phyloP scores from a whole-genome alignment of 768 basidiomycete genomes.

The Leucosporidium creatinivorum region DNA sequence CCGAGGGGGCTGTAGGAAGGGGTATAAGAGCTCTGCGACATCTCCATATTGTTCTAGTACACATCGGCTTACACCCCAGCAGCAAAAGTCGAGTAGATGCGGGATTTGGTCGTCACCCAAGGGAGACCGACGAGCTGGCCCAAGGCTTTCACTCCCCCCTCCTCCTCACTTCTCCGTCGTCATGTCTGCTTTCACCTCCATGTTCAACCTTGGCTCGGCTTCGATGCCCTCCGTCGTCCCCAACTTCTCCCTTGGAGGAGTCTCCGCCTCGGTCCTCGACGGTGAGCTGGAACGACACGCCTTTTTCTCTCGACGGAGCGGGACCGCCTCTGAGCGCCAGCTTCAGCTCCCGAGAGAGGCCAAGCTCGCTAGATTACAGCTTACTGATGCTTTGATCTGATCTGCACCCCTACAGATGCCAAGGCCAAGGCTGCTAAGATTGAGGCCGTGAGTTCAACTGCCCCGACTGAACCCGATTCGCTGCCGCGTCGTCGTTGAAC shows the following conservation, averaged over 20 bases:
- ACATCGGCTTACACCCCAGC: no score
- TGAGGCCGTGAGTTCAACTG: no score
- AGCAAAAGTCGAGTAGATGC: no score
- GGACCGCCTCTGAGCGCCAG: no score
- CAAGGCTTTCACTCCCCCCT: neutral
- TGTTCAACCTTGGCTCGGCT: slow-evolving; percentile 40
- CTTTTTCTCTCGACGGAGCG: neutral
- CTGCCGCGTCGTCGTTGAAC: no score
- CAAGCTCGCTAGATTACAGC: neutral
- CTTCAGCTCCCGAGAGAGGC: neutral
- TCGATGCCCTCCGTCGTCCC: slow-evolving; percentile 47
- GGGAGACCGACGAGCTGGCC: no score
- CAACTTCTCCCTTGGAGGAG: slow-evolving; percentile 51
- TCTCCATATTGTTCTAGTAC: no score
- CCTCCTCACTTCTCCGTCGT: slow-evolving; percentile 13
- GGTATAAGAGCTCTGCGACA: no score
- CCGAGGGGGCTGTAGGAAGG: no score
- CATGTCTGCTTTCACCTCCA: slow-evolving; percentile 36
- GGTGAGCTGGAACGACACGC: slow-evolving; percentile 46
- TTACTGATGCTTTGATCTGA: no score
- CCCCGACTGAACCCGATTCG: no score
- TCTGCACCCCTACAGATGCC: slow-evolving; percentile 19
- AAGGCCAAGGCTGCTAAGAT: slow-evolving; percentile 23
- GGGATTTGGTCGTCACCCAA: no score
- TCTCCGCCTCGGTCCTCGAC: slow-evolving; percentile 54